A percentile compares a stretch with the other conserved stretches of the same genome.
phyloP scores from a whole-genome alignment of 2,329 filamentous ascomycete species.

The Alternaria tenuissima region DNA sequence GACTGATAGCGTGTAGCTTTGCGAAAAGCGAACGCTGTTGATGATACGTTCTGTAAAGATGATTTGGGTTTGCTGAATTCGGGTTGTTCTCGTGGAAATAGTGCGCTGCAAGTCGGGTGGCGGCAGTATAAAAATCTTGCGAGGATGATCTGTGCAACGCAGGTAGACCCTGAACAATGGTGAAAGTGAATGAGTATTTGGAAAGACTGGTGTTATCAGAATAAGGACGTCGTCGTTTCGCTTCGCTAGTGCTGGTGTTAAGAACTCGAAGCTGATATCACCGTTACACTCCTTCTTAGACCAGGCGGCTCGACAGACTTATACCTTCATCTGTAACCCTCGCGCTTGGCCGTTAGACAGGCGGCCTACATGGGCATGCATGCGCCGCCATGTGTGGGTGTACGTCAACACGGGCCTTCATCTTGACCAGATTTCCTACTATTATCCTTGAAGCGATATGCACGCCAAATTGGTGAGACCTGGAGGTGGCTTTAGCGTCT shows the following conservation, averaged over 20 bases:
- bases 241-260: conserved; percentile 4
- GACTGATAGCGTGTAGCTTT: conserved; percentile 1
- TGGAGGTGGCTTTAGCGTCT: conserved; percentile 38
- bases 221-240: background rate
- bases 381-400: conserved; percentile 42
- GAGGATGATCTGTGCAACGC: background rate
- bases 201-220: background rate
- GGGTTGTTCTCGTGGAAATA: background rate
- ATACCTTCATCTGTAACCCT: conserved; percentile 38
- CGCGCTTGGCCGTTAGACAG: conserved; percentile 37
- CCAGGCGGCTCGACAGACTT: conserved; percentile 36
- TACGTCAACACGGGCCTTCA: conserved; percentile 33
- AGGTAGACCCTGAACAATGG: background rate
- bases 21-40: background rate
- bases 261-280: conserved; percentile 28
- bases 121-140: background rate
- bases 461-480: conserved; percentile 44
- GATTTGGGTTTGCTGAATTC: background rate
- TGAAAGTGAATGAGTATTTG: background rate
- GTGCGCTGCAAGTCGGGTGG: background rate
- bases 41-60: background rate
- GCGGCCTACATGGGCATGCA: conserved; percentile 36
- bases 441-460: conserved; percentile 39
- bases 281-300: conserved; percentile 20
- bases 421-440: conserved; percentile 24